Percentiles rank a stretch among this genome's conserved stretches.
Conservation (phyloP, 306 rosid species). For the Echinosophora koreensis region DNA sequence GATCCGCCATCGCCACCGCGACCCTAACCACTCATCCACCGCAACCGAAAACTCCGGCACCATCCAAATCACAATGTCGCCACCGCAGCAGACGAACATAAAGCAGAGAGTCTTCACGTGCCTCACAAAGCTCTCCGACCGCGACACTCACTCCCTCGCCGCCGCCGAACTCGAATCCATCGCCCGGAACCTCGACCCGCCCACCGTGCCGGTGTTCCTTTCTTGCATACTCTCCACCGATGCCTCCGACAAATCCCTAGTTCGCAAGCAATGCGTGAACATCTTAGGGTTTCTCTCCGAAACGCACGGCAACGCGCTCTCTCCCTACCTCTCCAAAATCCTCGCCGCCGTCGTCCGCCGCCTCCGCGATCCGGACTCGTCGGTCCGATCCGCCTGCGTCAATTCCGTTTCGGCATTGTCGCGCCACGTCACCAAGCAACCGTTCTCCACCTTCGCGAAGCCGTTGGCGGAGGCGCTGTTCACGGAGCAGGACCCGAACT, state of each 20-base stretch:
- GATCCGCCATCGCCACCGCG: conserved; percentile 37
- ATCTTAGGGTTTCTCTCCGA: conserved; percentile 77
- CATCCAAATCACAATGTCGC: conserved; percentile 55
- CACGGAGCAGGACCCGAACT: conserved; percentile 88
- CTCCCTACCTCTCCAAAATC: conserved; percentile 79
- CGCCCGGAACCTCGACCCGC: conserved; percentile 68
- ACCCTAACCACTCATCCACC: not conserved
- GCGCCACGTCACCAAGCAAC: conserved; percentile 71
- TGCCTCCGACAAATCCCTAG: conserved; percentile 82
- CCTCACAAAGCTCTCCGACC: conserved; percentile 95
- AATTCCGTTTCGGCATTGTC: conserved; percentile 79
- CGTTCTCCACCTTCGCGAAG: conserved; percentile 72
- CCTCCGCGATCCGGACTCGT: conserved; percentile 89
- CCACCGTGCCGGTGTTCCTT: conserved; percentile 67
- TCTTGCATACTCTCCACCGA: conserved; percentile 88
- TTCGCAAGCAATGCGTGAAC: conserved; percentile 83
- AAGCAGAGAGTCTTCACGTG: conserved; percentile 83
- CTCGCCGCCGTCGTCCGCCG: conserved; percentile 69
- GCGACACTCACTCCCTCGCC: conserved; percentile 86
- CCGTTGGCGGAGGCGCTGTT: conserved; percentile 84
- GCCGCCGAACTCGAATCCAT: conserved; percentile 74
- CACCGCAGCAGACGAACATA: conserved; percentile 61
- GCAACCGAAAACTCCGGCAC: not conserved
- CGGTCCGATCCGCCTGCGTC: conserved; percentile 93
- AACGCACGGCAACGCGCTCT: conserved; percentile 71